Conservation (phyloP, 2,329 filamentous ascomycete species). For the Aspergillus sp. region DNA sequence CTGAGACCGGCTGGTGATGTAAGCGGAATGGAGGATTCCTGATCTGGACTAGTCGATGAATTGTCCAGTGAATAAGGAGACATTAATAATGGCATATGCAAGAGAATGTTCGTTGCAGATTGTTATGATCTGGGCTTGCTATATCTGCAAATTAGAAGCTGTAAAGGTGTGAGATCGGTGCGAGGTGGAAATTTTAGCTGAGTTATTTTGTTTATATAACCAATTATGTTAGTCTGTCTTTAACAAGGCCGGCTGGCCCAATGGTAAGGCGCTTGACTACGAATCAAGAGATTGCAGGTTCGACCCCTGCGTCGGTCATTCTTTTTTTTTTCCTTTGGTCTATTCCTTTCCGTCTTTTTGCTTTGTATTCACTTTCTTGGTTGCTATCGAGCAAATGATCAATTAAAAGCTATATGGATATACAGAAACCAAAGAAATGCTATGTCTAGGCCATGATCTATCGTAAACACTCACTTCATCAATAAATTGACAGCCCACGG, state of each 20-base stretch:
- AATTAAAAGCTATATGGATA: neutral
- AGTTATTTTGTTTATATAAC: neutral
- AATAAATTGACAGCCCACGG: conserved; percentile 55
- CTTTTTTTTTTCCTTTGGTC: neutral
- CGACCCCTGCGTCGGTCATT: conserved; percentile 36
- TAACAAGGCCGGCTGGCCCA: conserved; percentile 33
- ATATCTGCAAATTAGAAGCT: neutral
- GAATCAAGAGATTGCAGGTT: conserved; percentile 48
- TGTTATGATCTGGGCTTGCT: neutral
- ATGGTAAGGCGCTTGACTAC: conserved; percentile 49
- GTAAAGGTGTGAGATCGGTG: neutral
- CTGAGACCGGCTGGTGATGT: conserved; percentile 12
- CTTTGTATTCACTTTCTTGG: neutral
- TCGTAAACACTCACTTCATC: conserved; percentile 42
- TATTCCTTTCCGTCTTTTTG: neutral
- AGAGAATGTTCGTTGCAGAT: neutral
- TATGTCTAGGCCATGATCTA: neutral
- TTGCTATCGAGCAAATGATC: neutral
- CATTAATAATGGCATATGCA: neutral
- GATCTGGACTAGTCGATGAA: neutral
- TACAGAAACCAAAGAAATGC: neutral
- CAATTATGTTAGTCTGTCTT: fast-evolving
- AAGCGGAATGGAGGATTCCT: conserved; percentile 7
- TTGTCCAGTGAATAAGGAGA: neutral
- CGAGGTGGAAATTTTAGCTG: no score